A percentile compares a stretch with the other conserved stretches of the same genome.
Evolutionary conservation across 768 basidiomycete species (phyloP).

Genomic region (Xanthoconium stramineum): DNA sequence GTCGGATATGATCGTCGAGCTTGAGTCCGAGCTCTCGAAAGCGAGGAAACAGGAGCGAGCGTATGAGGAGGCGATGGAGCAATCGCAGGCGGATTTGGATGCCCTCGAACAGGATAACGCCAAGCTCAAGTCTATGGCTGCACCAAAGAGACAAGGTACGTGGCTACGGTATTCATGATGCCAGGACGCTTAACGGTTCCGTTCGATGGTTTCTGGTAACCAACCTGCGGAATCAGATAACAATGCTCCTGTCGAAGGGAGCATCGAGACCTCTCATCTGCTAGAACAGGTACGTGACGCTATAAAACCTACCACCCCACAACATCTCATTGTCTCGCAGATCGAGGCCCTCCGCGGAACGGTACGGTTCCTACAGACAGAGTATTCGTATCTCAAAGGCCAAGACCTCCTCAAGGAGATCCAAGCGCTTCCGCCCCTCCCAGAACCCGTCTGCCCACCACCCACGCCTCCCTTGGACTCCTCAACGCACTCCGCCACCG

Average conservation of each 20-base stretch:
- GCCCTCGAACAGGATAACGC: slow-evolving; percentile 82
- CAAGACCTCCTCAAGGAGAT: slow-evolving; percentile 87
- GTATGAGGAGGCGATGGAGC: slow-evolving; percentile 92
- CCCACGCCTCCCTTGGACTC: slow-evolving; percentile 68
- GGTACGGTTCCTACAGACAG: slow-evolving; percentile 86
- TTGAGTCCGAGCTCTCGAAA: slow-evolving; percentile 78
- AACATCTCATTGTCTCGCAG: slow-evolving; percentile 36
- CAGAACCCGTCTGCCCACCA: slow-evolving; percentile 42
- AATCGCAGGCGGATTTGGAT: slow-evolving; percentile 86
- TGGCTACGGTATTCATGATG: not conserved
- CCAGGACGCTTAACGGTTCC: not conserved
- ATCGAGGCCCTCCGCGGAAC: slow-evolving; percentile 90
- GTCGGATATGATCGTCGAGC: slow-evolving; percentile 74
- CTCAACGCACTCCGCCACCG: slow-evolving; percentile 47
- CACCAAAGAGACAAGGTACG: slow-evolving; percentile 71
- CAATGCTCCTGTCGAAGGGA: slow-evolving; percentile 64
- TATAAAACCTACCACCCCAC: not conserved
- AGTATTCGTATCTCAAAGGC: slow-evolving; percentile 92
- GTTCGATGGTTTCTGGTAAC: slow-evolving; percentile 39
- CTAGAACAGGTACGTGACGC: slow-evolving; percentile 68
- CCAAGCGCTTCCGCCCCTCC: slow-evolving; percentile 63
- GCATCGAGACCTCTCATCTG: slow-evolving; percentile 81
- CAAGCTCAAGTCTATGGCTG: slow-evolving; percentile 68
- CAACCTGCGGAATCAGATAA: slow-evolving; percentile 58
- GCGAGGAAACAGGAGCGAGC: slow-evolving; percentile 84